Evolutionary conservation across 352 stramenopile species (phyloP).

Genomic region (Phytophthora podocarpi): DNA sequence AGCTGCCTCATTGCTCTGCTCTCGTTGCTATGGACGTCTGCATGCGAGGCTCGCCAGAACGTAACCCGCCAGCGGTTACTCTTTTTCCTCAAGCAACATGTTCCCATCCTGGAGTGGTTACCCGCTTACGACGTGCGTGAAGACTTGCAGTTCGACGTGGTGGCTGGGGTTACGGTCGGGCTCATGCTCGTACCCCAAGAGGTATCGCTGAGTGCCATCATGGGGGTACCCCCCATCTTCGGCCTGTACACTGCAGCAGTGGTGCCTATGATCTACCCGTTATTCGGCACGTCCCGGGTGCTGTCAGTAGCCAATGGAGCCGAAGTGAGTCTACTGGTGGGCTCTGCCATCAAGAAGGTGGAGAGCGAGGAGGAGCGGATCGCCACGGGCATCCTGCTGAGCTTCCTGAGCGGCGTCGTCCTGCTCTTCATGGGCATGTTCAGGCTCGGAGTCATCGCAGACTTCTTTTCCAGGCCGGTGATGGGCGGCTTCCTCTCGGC

Average conservation of each 20-base stretch:
- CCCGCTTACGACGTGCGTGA: constrained; percentile 61
- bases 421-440: constrained; percentile 65
- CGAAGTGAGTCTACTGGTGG: constrained; percentile 69
- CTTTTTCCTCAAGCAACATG: constrained; percentile 54
- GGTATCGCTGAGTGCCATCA: constrained; percentile 92
- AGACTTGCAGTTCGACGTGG: constrained; percentile 72
- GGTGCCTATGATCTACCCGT: constrained; percentile 71
- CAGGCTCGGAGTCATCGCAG: constrained; percentile 62
- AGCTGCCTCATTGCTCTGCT: constrained; percentile 8
- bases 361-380: constrained; percentile 64
- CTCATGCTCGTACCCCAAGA: constrained; percentile 94
- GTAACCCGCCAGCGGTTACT: constrained; percentile 38
- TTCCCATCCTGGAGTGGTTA: constrained; percentile 80
- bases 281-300: constrained; percentile 69
- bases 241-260: constrained; percentile 75
- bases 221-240: constrained; percentile 75
- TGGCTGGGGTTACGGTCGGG: constrained; percentile 74
- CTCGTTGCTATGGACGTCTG: constrained; percentile 19
- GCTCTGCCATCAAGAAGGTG: constrained; percentile 56
- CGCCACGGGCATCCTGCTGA: constrained; percentile 69
- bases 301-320: constrained; percentile 71
- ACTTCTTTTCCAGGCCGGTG: constrained; percentile 75
- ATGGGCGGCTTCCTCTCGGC: constrained; percentile 80
- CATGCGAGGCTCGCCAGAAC: constrained; percentile 6
- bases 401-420: constrained; percentile 65